Evolutionary conservation across 495 filamentous ascomycete genomes (phyloP).

Genomic region (Talaromyces adpressus): DNA sequence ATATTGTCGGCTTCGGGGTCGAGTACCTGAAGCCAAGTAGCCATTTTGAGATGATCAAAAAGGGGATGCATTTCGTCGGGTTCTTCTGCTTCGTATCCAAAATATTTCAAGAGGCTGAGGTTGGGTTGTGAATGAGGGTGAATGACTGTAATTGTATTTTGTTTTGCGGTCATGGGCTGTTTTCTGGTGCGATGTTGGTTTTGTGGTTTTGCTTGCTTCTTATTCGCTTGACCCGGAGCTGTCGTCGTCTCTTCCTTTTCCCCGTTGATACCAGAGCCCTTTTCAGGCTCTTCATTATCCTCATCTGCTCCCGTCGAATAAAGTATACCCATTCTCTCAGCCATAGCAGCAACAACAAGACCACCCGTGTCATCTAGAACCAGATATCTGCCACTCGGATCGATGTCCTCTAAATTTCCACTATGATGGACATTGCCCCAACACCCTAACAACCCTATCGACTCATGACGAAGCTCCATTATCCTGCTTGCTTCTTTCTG

Average conservation of each 20-base stretch:
- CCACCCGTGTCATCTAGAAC: conserved; percentile 89
- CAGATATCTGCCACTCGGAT: conserved; percentile 68
- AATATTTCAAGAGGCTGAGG: conserved; percentile 77
- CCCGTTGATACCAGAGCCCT: not conserved
- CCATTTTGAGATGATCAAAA: conserved; percentile 66
- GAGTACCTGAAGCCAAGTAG: conserved; percentile 87
- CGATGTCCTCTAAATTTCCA: conserved; percentile 26
- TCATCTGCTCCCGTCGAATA: conserved; percentile 41
- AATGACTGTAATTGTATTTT: conserved; percentile 81
- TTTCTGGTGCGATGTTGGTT: conserved; percentile 19
- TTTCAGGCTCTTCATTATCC: conserved; percentile 14
- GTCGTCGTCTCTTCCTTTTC: conserved; percentile 5
- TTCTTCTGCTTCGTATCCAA: conserved; percentile 64
- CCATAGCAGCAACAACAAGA: conserved; percentile 76
- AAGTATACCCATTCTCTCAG: conserved; percentile 86
- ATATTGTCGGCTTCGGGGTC: conserved; percentile 64
- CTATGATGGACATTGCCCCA: conserved; percentile 58
- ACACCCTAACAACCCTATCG: conserved; percentile 62
- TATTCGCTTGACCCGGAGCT: conserved; percentile 1
- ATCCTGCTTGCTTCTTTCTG: conserved; percentile 71
- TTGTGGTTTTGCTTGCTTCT: conserved; percentile 10
- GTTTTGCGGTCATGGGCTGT: conserved; percentile 43
- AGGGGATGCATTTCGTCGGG: conserved; percentile 71
- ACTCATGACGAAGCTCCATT: conserved; percentile 86
- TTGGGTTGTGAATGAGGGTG: conserved; percentile 90